Conservation (phyloP, 73 alveolate genomes). For the Blepharisma stoltei region DNA sequence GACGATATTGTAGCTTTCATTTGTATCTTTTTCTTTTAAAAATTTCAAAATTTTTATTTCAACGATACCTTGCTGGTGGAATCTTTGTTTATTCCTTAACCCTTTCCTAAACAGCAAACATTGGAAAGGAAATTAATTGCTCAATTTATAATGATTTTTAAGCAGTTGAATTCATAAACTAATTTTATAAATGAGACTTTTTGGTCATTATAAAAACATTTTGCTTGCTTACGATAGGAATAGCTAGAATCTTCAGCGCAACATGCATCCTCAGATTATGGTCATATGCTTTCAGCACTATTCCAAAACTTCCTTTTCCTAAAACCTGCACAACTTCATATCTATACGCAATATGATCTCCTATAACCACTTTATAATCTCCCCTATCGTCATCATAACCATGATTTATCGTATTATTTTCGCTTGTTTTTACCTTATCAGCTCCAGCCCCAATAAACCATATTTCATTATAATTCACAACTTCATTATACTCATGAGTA, state of each 20-base stretch:
- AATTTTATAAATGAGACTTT: too few species aligned
- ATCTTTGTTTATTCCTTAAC: slow-evolving; percentile 38
- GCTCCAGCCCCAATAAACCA: slow-evolving; percentile 1
- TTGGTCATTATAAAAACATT: too few species aligned
- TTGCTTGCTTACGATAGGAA: too few species aligned
- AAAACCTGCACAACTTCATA: slow-evolving; percentile 48
- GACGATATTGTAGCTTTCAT: slow-evolving; percentile 45
- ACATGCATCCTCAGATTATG: neutral
- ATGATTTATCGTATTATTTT: slow-evolving; percentile 20
- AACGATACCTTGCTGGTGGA: slow-evolving; percentile 45
- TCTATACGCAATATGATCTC: slow-evolving; percentile 56
- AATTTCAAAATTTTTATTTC: slow-evolving; percentile 41
- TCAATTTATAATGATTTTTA: too few species aligned
- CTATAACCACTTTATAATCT: slow-evolving; percentile 43
- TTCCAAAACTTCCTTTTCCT: slow-evolving; percentile 55
- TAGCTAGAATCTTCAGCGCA: neutral
- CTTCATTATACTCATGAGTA: neutral
- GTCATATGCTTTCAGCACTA: slow-evolving; percentile 35
- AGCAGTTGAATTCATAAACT: too few species aligned
- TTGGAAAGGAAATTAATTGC: too few species aligned
- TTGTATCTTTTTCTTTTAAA: slow-evolving; percentile 38
- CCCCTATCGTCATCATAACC: slow-evolving; percentile 64
- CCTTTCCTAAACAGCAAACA: too few species aligned
- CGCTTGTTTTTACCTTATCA: neutral
- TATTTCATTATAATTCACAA: neutral